These are phyloP conservation scores for Wickerhamomyces ciferrii DNA, from an alignment of 805 yeast genomes.

Conservation along the genomic window DNA sequence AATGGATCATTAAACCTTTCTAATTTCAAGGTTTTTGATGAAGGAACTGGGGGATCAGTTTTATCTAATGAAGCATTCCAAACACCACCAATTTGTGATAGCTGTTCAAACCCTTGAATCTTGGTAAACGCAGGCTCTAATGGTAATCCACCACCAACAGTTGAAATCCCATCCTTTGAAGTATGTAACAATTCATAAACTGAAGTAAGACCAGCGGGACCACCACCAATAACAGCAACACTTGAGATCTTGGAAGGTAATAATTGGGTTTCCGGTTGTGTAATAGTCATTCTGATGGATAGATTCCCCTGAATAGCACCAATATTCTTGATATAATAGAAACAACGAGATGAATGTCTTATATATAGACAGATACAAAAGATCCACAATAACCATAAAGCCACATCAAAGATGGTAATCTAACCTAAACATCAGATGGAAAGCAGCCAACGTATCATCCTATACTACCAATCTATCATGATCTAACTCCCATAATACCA, in stretches of 20 bases:
- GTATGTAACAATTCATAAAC: conserved; percentile 24
- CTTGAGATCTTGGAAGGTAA: background rate
- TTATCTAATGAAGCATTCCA: conserved; percentile 24
- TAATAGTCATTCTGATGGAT: background rate
- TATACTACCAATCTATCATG: too few relatives aligned
- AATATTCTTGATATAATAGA: too few relatives aligned
- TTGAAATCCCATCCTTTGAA: conserved; percentile 20
- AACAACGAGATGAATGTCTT: too few relatives aligned
- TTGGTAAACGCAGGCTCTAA: conserved; percentile 25
- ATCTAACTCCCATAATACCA: too few relatives aligned
- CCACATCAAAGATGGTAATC: too few relatives aligned
- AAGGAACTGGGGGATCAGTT: conserved; percentile 18
- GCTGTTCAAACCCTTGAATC: conserved; percentile 35
- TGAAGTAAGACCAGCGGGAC: conserved; percentile 28
- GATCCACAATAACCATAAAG: too few relatives aligned
- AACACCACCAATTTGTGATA: conserved; percentile 32
- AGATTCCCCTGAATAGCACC: too few relatives aligned
- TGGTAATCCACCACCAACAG: conserved; percentile 7
- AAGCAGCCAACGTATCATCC: too few relatives aligned
- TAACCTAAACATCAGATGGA: too few relatives aligned
- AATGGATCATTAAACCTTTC: conserved; percentile 29
- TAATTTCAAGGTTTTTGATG: conserved; percentile 24
- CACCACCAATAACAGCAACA: conserved; percentile 29
- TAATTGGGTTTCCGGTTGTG: background rate
- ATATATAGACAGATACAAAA: too few relatives aligned